Evolutionary conservation across 2,329 filamentous ascomycete species (phyloP).

Genomic region (Aureobasidium sp.): DNA sequence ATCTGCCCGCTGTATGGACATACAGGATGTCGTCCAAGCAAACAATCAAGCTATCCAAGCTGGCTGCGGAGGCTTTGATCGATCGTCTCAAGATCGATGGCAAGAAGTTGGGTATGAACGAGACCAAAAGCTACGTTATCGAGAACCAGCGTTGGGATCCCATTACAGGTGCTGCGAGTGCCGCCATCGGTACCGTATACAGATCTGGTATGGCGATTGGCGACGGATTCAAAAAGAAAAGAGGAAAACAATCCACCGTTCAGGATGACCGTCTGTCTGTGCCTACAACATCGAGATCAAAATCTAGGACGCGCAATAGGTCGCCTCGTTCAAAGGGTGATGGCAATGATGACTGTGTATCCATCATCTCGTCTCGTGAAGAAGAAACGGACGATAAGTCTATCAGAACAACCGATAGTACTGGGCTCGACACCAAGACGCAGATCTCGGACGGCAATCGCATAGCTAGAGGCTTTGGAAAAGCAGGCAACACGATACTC

Average conservation of each 20-base stretch:
- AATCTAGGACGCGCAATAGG: neutral
- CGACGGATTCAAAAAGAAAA: neutral
- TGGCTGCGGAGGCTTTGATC: slow-evolving; percentile 19
- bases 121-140: neutral
- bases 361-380: neutral
- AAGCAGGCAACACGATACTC: neutral
- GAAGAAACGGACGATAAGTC: slow-evolving; percentile 16
- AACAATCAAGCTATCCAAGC: slow-evolving; percentile 24
- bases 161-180: neutral
- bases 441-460: neutral
- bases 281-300: neutral
- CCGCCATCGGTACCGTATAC: neutral
- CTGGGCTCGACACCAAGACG: neutral
- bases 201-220: neutral
- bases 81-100: neutral
- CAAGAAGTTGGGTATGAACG: slow-evolving; percentile 5
- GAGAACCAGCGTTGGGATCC: neutral
- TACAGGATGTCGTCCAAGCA: neutral
- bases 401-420: neutral
- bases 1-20: slow-evolving; percentile 61
- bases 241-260: neutral
- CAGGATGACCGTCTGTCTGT: neutral
- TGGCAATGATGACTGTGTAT: neutral
- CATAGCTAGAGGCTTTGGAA: neutral
- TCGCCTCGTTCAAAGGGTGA: too few species aligned